These are phyloP conservation scores for Cyberlindnera bimundalis DNA, from an alignment of 805 yeast genomes.

Conservation along the genomic window DNA sequence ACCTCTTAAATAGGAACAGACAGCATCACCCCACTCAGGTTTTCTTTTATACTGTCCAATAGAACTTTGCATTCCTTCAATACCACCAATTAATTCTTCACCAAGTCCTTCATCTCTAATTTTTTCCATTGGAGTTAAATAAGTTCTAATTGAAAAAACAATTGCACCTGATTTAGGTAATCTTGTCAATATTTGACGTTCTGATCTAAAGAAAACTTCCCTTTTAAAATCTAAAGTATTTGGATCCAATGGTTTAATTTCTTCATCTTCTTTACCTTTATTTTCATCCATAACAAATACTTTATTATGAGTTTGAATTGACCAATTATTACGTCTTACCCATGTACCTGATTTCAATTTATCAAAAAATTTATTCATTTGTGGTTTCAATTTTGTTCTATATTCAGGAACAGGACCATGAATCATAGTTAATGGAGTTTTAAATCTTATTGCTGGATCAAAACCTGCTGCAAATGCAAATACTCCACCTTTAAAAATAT, in stretches of 20 bases:
- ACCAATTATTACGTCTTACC: conserved; percentile 68
- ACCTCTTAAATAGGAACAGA: conserved; percentile 38
- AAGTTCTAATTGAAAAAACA: conserved; percentile 54
- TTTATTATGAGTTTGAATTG: conserved; percentile 57
- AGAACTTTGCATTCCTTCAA: conserved; percentile 57
- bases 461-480: conserved; percentile 73
- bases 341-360: conserved; percentile 49
- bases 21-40: conserved; percentile 70
- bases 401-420: conserved; percentile 77
- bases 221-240: conserved; percentile 33
- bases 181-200: conserved; percentile 54
- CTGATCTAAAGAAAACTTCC: conserved; percentile 53
- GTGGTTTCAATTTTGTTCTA: conserved; percentile 45
- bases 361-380: conserved; percentile 67
- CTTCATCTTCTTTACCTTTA: conserved; percentile 31
- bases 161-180: conserved; percentile 46
- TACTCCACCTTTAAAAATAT: conserved; percentile 51
- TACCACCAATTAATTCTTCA: conserved; percentile 57
- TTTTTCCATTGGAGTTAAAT: conserved; percentile 47
- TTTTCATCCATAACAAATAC: conserved; percentile 47
- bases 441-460: conserved; percentile 52
- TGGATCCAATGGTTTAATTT: conserved; percentile 32
- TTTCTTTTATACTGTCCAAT: conserved; percentile 61
- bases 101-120: conserved; percentile 44
- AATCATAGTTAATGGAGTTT: conserved; percentile 53